Evolutionary conservation across 169 alveolate genomes (phyloP).

Genomic region (Plasmodium berghei): DNA sequence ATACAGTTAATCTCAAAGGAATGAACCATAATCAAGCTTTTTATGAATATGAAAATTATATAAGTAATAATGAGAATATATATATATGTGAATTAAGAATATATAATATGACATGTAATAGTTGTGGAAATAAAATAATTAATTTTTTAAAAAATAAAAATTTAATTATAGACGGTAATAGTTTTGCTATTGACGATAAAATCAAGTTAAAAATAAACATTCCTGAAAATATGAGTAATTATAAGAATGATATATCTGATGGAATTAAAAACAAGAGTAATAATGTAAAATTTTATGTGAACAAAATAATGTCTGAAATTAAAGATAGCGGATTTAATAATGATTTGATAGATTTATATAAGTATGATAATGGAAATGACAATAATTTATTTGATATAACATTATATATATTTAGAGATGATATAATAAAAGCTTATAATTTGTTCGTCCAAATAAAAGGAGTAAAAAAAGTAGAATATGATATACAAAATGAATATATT

Average conservation of each 20-base stretch:
- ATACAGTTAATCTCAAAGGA: slow-evolving; percentile 4
- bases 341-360: slow-evolving; percentile 55
- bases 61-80: slow-evolving; percentile 23
- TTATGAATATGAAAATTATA: slow-evolving; percentile 59
- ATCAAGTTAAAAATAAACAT: slow-evolving; percentile 47
- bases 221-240: neutral
- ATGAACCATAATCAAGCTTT: slow-evolving; percentile 4
- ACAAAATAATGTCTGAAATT: slow-evolving; percentile 60
- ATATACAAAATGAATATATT: slow-evolving; percentile 40
- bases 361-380: slow-evolving; percentile 33
- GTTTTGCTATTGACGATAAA: slow-evolving; percentile 69
- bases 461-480: slow-evolving; percentile 63
- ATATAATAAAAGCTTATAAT: slow-evolving; percentile 57
- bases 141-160: slow-evolving; percentile 55
- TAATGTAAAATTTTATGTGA: slow-evolving; percentile 41
- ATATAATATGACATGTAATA: slow-evolving; percentile 71
- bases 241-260: neutral
- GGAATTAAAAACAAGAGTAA: neutral
- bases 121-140: slow-evolving; percentile 70
- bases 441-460: slow-evolving; percentile 57
- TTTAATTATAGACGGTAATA: slow-evolving; percentile 51
- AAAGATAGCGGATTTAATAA: slow-evolving; percentile 60
- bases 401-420: slow-evolving; percentile 55
- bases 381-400: slow-evolving; percentile 53
- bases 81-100: slow-evolving; percentile 64